Conservation (phyloP, 352 stramenopile genomes). For the Lagenidium sp. region DNA sequence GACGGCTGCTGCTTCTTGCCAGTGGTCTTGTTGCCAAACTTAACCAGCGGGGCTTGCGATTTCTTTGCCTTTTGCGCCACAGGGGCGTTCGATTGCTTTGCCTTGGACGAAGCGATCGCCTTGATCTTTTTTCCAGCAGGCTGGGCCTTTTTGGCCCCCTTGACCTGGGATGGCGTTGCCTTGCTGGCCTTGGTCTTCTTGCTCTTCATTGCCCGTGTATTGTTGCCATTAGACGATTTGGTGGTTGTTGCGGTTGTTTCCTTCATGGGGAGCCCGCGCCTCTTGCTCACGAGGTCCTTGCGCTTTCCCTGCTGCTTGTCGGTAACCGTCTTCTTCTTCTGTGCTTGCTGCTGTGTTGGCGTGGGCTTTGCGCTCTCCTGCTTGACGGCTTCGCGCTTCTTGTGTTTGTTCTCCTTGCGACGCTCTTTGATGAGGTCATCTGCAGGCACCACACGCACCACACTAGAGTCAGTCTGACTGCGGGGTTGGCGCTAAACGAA, state of each 20-base stretch:
- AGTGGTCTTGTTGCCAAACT: no score
- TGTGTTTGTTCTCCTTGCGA: slow-evolving; percentile 52
- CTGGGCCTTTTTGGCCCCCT: neutral
- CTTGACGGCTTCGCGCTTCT: slow-evolving; percentile 23
- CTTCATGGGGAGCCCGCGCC: slow-evolving; percentile 5
- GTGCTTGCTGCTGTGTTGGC: slow-evolving; percentile 16
- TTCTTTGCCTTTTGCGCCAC: neutral
- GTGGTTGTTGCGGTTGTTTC: neutral
- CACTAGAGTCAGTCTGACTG: neutral
- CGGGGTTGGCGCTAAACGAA: no score
- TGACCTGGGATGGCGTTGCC: neutral
- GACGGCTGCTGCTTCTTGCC: slow-evolving; percentile 5
- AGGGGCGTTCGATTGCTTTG: no score
- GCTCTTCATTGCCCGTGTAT: slow-evolving; percentile 2
- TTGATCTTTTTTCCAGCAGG: slow-evolving; percentile 3
- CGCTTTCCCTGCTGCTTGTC: slow-evolving; percentile 11
- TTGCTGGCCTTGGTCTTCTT: neutral
- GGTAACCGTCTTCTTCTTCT: slow-evolving; percentile 8
- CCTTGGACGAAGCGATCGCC: slow-evolving; percentile 10
- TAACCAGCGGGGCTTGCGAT: neutral
- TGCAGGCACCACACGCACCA: neutral
- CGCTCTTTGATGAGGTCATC: slow-evolving; percentile 70
- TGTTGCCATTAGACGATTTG: slow-evolving; percentile 1
- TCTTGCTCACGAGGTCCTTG: slow-evolving; percentile 14
- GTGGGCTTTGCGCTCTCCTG: slow-evolving; percentile 8